Base-by-base conservation (phyloP, 2,329 filamentous ascomycete genomes). In the Fusarium liriodendri region DNA sequence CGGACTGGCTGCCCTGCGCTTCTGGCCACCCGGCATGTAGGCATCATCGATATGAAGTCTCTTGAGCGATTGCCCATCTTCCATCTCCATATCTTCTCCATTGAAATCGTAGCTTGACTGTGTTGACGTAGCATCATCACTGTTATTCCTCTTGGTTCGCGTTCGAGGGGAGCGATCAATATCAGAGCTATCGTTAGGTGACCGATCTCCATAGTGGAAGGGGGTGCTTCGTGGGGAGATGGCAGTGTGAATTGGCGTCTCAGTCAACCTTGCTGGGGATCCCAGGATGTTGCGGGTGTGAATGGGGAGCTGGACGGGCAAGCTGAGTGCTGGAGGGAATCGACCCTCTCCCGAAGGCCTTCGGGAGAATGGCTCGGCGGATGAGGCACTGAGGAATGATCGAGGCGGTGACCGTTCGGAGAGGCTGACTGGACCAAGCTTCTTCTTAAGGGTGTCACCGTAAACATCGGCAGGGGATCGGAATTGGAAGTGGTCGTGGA, bases 1-100 rank as follows among this genome's bases (percentile, higher is more conserved):
- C 1, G 89, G 88, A 29, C 88, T 90, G 0, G 87, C 88, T 2
- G 89, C 89, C 42, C 89, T 84, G 55, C 89, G 85, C 80, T 91
- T 91, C 69, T 86, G 86, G 8, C 88, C 87, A 10, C 76, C 76
- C 5, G 80, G 77, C 3, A 84, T 79, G 47, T 86, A 79, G 9
- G 79, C 70, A 58, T 87, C 88, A 55, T 89, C 87, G 22, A 88
- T 83, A 22, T 86, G 85, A 10, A 89, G 83, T 79, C 81, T 86
- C 84, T 78, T 89, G 78, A 87, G 85, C 76, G 75, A 87, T 73
- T 72, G 85, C 79, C 79, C 86, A 80, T 89, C 88, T 11, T 89
- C 88, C 27, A 85, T 87, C 1, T 88, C 87, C 76, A 82, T 83
- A n/a, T 88, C 86, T 20, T 85, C 84, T 1, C 75, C 77, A 38